Evolutionary conservation across 441 rosid species (phyloP).

Genomic region (Caryocar brasiliense): DNA sequence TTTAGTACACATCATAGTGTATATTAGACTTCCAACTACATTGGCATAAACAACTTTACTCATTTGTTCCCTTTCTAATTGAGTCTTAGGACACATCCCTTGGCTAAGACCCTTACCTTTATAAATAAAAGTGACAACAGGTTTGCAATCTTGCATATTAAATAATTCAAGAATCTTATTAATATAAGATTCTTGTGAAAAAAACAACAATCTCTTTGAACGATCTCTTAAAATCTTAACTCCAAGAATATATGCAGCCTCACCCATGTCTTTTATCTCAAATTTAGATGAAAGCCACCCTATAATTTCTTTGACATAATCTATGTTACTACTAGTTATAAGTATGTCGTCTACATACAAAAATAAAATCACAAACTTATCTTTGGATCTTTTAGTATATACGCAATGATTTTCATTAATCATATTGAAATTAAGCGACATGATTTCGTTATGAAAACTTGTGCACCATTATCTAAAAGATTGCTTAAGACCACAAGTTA

Average conservation of each 20-base stretch:
- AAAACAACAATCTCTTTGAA: not conserved
- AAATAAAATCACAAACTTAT: too few species aligned
- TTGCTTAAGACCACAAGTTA: slow-evolving; percentile 2
- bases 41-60: too few species aligned
- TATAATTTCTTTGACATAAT: too few species aligned
- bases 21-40: not conserved
- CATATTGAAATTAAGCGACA: not conserved
- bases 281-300: too few species aligned
- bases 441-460: not conserved
- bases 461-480: not conserved
- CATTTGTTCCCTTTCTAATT: not conserved
- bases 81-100: not conserved
- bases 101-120: not conserved
- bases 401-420: not conserved
- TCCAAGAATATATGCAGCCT: too few species aligned
- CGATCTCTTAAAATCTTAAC: not conserved
- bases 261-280: too few species aligned
- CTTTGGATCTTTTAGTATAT: not conserved
- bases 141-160: not conserved
- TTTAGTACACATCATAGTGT: not conserved
- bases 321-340: not conserved
- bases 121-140: not conserved
- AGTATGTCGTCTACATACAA: not conserved
- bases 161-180: too few species aligned
- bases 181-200: not conserved